Evolutionary conservation across 345 rosid species (phyloP).

Genomic region (Syzygium grande): DNA sequence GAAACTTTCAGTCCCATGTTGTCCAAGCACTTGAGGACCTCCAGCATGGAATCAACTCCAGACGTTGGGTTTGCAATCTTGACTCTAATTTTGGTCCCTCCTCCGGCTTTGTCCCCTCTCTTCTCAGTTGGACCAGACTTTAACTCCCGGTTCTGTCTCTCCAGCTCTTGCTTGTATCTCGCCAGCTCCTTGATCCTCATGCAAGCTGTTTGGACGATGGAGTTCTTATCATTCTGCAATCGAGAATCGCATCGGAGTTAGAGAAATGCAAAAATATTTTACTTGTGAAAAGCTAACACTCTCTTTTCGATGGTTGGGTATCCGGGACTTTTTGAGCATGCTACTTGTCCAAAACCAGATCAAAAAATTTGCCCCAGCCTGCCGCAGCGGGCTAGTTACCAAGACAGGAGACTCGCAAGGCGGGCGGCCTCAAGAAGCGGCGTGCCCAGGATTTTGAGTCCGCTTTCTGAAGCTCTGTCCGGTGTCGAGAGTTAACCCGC

Average conservation of each 20-base stretch:
- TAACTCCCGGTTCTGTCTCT: conserved; percentile 22
- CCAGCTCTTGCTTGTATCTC: conserved; percentile 24
- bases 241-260: neutral
- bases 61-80: conserved; percentile 32
- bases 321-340: neutral
- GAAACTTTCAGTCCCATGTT: conserved; percentile 19
- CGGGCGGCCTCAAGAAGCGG: neutral
- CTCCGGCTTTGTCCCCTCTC: conserved; percentile 1
- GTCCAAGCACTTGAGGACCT: conserved; percentile 41
- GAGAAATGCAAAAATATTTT: neutral
- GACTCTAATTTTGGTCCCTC: conserved; percentile 27
- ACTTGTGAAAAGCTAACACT: neutral
- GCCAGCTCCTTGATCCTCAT: conserved; percentile 32
- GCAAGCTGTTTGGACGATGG: conserved; percentile 36
- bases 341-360: neutral
- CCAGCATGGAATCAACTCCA: conserved; percentile 53
- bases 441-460: neutral
- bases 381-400: neutral
- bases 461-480: neutral
- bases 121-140: neutral
- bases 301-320: neutral
- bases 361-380: neutral
- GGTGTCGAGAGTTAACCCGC: neutral
- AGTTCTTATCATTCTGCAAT: conserved; percentile 50
- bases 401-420: neutral